Base-by-base conservation (phyloP, 1,284 basidiomycete species). In the Ustilago xerochloae region DNA sequence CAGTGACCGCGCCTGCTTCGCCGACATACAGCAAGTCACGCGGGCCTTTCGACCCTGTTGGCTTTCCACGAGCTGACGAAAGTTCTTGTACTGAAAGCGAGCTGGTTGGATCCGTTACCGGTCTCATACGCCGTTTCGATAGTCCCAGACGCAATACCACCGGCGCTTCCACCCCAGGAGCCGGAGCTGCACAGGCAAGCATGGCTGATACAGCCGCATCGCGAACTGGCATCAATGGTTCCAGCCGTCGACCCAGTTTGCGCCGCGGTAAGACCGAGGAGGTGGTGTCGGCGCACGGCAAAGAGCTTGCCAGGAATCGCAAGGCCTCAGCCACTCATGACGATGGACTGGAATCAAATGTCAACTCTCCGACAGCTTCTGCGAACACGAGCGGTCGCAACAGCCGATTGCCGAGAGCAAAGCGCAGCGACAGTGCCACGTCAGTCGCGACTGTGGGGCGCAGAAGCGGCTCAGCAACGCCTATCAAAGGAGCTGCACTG, bases 201-300 rank as follows among this genome's bases (percentile, higher is more conserved):
- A 46, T 43, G 1, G 32, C 41, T 3, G 59, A 57, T 3, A 4
- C 51, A 3, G 32, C 32, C 18, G 41, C 46, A 5, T 28, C 46
- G 26, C 52, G 58, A 6, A 47, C 33, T 7, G 55, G 50, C 2
- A 41, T 36, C 49, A 57, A 50, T 28, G 58, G 53, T 36, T 53
- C 65, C 8, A 30, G 32, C 4, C 71, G 76, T 4, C 55, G 76
- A 6, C 76, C 76, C 1, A 64, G 89, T 91, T 39, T 93, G 92
- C 12, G 93, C 93, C 83, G 90, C 89, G 10, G 93, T 92, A 76
- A 71, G 58, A 72, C 79, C 13, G 80, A 79, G 48, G 80, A 79
- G 30, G 53, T 50, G 78, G 72, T 45, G 49, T 78, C 32, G 83
- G 83, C 49, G 79, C 85, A 48, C 26, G 55, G 43, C 28, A 66